Evolutionary conservation across 192 early-diverging fungal genomes (phyloP).

Genomic region (Allomyces macrogynus): DNA sequence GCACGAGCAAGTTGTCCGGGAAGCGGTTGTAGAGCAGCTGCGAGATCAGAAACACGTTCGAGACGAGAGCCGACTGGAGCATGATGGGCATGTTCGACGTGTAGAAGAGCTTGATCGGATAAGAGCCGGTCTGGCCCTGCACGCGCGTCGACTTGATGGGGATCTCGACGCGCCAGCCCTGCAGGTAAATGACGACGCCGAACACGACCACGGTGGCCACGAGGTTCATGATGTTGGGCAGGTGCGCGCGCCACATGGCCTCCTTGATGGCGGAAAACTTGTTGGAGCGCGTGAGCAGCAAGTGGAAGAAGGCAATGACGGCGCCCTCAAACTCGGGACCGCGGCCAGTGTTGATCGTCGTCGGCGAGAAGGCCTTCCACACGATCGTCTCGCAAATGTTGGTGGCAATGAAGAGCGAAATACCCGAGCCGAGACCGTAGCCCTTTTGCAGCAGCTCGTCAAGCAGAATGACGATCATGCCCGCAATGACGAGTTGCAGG

Average conservation of each 20-base stretch:
- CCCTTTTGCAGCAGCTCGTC: constrained; percentile 99
- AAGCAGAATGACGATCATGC: constrained; percentile 89
- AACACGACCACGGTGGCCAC: constrained; percentile 75
- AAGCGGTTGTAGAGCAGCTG: constrained; percentile 96
- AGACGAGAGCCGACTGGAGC: constrained; percentile 83
- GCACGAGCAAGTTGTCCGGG: constrained; percentile 85
- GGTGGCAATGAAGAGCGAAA: constrained; percentile 98
- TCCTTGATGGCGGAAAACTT: constrained; percentile 94
- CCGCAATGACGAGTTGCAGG: constrained; percentile 91
- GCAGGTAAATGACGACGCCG: constrained; percentile 80
- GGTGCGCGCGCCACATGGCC: constrained; percentile 76
- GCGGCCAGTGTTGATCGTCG: constrained; percentile 90
- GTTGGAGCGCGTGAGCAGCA: constrained; percentile 83
- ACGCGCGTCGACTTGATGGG: constrained; percentile 88
- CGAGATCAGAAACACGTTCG: constrained; percentile 94
- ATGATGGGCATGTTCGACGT: constrained; percentile 94
- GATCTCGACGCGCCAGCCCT: constrained; percentile 99
- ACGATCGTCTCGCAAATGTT: constrained; percentile 99
- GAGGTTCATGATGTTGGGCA: constrained; percentile 81
- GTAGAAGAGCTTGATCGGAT: constrained; percentile 99
- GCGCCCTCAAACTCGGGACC: constrained; percentile 99
- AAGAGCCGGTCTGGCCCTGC: constrained; percentile 94
- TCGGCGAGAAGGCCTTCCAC: constrained; percentile 97
- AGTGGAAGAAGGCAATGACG: constrained; percentile 80
- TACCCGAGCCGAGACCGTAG: constrained; percentile 97